Base-by-base conservation (phyloP, 1,284 basidiomycete species). In the Coniferiporia sulphurascens region DNA sequence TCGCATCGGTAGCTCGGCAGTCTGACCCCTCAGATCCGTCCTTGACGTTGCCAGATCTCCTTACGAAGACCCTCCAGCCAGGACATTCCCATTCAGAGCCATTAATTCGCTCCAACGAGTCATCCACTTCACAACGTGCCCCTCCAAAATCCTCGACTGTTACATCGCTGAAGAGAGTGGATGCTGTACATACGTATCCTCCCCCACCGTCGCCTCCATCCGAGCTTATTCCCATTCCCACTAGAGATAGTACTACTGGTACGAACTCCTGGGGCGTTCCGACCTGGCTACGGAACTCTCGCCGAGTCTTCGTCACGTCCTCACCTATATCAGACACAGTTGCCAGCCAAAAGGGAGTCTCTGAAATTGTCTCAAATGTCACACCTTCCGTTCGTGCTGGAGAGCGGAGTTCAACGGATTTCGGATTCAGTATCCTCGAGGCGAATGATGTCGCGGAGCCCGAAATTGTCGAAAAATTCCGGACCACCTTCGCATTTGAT, bases 361-460 rank as follows among this genome's bases (percentile, higher is more conserved):
- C 72, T 5, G 89, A 90, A 70, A 76, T 87, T 50, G 34, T 62
- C 19, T 54, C 57, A 3, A 62, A 60, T 51, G 49, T 46, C 15
- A 61, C 59, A 52, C 62, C 52, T 48, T 58, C 55, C 13, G 44
- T 41, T 6, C 52, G 56, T 22, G 22, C 35, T 6, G 55, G 32
- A 44, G 48, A 60, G 19, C 53, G 63, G 52, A 69, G 76, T 63
- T 62, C 74, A 27, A 76, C 76, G 41, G 89, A 91, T 60, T 75
- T 89, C 63, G 83, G 87, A 34, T 92, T 85, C 70, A 91, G 90
- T 66, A 78, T 92, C 15, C 73, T 92, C 36, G 87, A 92, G 65
- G 80, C 83, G 1, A 84, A 85, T 1, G 80, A 83, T 59, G 75
- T 76, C n/a, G 65, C 73, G 3, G 90, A 93, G 64, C 73, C 77